A percentile compares a stretch with the other conserved stretches of the same genome.
Conservation (phyloP, 306 rosid species). For the Rosa multiflora region DNA sequence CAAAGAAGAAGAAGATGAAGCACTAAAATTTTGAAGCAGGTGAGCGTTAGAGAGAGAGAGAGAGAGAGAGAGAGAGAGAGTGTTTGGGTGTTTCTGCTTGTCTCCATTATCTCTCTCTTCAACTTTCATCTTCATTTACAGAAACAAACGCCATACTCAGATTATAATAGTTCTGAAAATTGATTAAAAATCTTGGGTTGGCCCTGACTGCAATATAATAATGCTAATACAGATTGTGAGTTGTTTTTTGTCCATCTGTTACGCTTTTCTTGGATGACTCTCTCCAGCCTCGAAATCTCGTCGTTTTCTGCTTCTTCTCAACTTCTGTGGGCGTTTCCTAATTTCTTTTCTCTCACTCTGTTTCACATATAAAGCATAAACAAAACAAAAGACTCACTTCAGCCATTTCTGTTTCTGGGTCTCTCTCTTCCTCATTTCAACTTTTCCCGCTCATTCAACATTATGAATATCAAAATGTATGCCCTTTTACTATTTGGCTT, state of each 20-base stretch:
- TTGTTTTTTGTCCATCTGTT: conserved; percentile 38
- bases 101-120: conserved; percentile 17
- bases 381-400: conserved; percentile 16
- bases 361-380: conserved; percentile 37
- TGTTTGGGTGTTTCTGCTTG: conserved; percentile 14
- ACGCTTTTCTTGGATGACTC: conserved; percentile 41
- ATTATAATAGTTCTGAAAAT: background rate
- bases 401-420: conserved; percentile 36
- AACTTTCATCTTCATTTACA: conserved; percentile 14
- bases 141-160: background rate
- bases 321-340: conserved; percentile 34
- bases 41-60: background rate
- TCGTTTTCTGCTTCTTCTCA: conserved; percentile 56
- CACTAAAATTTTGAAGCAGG: background rate
- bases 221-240: background rate
- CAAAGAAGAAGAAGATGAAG: conserved; percentile 20
- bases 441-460: conserved; percentile 69
- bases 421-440: conserved; percentile 32
- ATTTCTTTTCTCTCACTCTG: conserved; percentile 51
- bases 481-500: conserved; percentile 9
- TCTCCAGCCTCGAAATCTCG: conserved; percentile 56
- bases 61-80: background rate
- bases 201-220: conserved; percentile 22
- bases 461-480: conserved; percentile 45
- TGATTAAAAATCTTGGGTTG: background rate